Evolutionary conservation across 768 basidiomycete species (phyloP), one percentile per base, ranked within the genome.

Genomic region (Pholiota molesta): DNA sequence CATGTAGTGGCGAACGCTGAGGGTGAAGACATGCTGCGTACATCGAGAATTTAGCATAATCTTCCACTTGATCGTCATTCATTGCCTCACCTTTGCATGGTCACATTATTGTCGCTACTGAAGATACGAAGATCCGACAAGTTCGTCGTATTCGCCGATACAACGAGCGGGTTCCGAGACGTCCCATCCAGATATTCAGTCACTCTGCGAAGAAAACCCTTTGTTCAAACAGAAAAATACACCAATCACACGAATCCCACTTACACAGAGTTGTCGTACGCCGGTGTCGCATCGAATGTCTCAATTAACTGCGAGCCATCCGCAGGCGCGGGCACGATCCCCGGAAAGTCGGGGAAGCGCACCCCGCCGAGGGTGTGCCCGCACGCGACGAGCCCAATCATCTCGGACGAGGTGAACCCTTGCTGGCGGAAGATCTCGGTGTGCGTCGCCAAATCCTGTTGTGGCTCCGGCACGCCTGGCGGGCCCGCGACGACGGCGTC

Each of bases 281-380:
- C 40, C 16, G 65, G 65, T 3, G 76, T 76, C 2, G 73, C 70
- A 62, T 77, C 75, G 42, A 80, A 79, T 13, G 69, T 51, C 13
- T 59, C 61, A 57, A 78, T 44, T 70, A 28, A 59, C 60, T 10
- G 69, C 68, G n/a, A 61, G 57, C 17, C 55, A 49, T 70, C 64
- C 5, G 66, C 40, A n/a, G 63, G 63, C 17, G 71, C 62, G 17
- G 75, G 58, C 3, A 80, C 78, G 10, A 80, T 67, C 11, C 66
- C 64, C 0, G 81, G 79, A 49, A 81, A 80, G 55, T 78, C 79
- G 0, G 70, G 69, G 62, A 71, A 78, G 37, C 79, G 74, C 8
- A 81, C 79, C 47, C 77, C 77, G 26, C 81, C 81, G 5, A 83
- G 59, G 3, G 80, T 79, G 64, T 82, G 81, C 1, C 81, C 81